These are phyloP conservation scores for Calonectria multiphialidica DNA, from an alignment of 2,329 filamentous ascomycete genomes.

Conservation along the genomic window DNA sequence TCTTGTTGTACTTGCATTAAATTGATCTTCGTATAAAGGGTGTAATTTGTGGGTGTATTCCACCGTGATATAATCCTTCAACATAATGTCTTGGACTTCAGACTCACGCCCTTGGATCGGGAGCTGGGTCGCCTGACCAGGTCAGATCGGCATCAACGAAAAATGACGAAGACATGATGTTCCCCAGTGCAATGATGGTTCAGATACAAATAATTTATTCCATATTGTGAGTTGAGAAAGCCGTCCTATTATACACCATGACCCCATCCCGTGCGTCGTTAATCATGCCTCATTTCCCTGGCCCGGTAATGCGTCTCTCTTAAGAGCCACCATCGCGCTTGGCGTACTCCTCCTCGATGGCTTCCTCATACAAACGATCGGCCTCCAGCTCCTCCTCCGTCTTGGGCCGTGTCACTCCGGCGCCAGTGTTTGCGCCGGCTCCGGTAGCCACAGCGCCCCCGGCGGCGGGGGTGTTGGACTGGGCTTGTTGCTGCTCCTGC, in stretches of 20 bases:
- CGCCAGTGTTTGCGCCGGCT: slow-evolving; percentile 63
- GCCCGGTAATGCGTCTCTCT: not conserved
- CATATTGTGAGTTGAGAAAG: not conserved
- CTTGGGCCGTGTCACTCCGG: slow-evolving; percentile 59
- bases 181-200: not conserved
- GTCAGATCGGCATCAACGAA: too few species aligned
- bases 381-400: slow-evolving; percentile 63
- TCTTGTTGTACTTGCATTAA: not conserved
- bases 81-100: too few species aligned
- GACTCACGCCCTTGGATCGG: too few species aligned
- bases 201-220: not conserved
- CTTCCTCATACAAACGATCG: slow-evolving; percentile 63
- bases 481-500: slow-evolving; percentile 24
- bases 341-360: slow-evolving; percentile 68
- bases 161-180: too few species aligned
- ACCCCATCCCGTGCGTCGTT: not conserved
- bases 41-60: not conserved
- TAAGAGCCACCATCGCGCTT: slow-evolving; percentile 64
- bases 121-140: too few species aligned
- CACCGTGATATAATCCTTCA: not conserved
- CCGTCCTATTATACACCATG: not conserved
- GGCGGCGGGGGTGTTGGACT: slow-evolving; percentile 4
- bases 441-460: slow-evolving; percentile 47
- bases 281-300: not conserved
- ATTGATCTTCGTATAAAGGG: not conserved